Conservation (phyloP, 1,284 basidiomycete genomes). For the Rhodotorula sp. region DNA sequence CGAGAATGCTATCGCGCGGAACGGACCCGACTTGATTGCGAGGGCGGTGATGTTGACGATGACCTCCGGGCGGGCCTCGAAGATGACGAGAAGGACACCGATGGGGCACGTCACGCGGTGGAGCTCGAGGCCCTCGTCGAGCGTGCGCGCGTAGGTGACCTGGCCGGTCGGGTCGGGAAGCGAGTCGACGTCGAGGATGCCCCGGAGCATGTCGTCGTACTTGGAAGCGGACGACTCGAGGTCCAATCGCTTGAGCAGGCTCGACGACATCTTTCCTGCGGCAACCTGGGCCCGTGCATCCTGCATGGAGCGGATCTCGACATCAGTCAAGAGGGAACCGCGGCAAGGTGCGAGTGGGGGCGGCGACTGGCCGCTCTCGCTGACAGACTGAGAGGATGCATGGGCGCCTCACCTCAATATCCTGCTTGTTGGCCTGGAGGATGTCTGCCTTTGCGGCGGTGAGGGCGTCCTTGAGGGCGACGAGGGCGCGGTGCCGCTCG, state of each 20-base stretch:
- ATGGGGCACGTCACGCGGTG: constrained; percentile 96
- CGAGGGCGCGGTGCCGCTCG: constrained; percentile 70
- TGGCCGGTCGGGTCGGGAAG: constrained; percentile 84
- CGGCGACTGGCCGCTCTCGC: too few relatives aligned
- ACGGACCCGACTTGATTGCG: constrained; percentile 89
- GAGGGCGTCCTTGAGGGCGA: constrained; percentile 68
- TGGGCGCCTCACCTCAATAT: constrained; percentile 61
- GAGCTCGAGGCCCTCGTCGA: constrained; percentile 83
- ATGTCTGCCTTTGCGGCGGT: constrained; percentile 66
- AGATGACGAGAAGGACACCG: constrained; percentile 93
- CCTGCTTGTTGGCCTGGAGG: constrained; percentile 73
- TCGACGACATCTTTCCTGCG: constrained; percentile 76
- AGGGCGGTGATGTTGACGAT: constrained; percentile 95
- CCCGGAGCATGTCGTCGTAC: constrained; percentile 91
- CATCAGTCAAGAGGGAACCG: constrained; percentile 51
- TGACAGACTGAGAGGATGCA: constrained; percentile 23
- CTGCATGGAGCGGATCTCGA: background rate
- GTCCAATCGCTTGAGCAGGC: constrained; percentile 83
- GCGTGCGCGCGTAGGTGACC: constrained; percentile 80
- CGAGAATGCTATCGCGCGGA: background rate
- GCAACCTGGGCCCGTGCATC: constrained; percentile 75
- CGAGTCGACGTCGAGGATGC: constrained; percentile 79
- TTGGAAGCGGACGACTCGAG: constrained; percentile 76
- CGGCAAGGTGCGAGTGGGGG: background rate
- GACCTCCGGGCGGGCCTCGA: constrained; percentile 96